These are phyloP conservation scores for Pontederia crassipes DNA, from an alignment of 176 grass and related monocot species.

Conservation along the genomic window DNA sequence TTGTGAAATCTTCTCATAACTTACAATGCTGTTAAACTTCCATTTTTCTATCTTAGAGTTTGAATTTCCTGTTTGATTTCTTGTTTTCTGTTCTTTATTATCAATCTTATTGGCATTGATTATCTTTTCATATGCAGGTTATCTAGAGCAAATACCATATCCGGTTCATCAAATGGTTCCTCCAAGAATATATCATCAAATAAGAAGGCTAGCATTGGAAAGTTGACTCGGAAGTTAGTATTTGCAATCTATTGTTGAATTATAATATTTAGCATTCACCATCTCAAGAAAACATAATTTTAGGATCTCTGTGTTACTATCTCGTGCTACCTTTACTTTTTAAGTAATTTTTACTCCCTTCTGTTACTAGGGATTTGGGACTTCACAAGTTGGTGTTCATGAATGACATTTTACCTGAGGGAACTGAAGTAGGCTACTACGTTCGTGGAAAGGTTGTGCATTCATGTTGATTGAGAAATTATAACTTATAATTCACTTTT, in stretches of 20 bases:
- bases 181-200: constrained; percentile 31
- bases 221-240: constrained; percentile 54
- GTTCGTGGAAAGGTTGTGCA: constrained; percentile 26
- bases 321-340: neutral
- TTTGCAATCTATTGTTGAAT: neutral
- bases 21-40: too few relatives aligned
- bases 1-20: too few relatives aligned
- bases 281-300: too few relatives aligned
- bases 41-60: too few relatives aligned
- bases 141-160: constrained; percentile 12
- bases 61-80: neutral
- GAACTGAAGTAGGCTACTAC: constrained; percentile 30
- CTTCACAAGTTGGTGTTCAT: constrained; percentile 33
- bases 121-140: constrained; percentile 24
- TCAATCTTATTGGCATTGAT: neutral
- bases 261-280: too few relatives aligned
- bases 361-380: constrained; percentile 22
- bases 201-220: constrained; percentile 31
- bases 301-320: too few relatives aligned
- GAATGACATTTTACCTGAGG: constrained; percentile 25
- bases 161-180: constrained; percentile 20
- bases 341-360: neutral
- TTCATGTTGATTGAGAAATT: constrained; percentile 8
- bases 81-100: neutral
- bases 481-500: constrained; percentile 6